Evolutionary conservation across 2,329 filamentous ascomycete species (phyloP), one percentile per base, ranked within the genome.

Genomic region (Exophiala sideris): DNA sequence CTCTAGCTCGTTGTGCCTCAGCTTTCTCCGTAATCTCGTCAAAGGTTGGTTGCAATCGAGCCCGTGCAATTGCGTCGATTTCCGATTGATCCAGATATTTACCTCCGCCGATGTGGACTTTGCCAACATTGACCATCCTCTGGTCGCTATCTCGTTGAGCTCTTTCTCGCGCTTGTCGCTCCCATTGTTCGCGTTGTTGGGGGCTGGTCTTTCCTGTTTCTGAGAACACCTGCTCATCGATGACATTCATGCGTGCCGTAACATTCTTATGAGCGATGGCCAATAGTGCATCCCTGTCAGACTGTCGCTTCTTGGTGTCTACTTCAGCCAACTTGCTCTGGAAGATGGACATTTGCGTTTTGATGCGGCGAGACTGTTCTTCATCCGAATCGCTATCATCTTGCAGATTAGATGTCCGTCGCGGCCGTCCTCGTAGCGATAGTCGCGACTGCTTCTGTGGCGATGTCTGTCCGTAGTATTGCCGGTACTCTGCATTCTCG

Each of bases 191-290:
- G 62, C 86, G 75, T 64, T 86, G 82, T 1, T 83, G 79, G 10
- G 86, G 83, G 20, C 41, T 82, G 24, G 87, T 79, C 66, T 86
- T 85, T 52, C 90, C 90, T 1, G 88, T 92, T 49, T 92, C 81
- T 11, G 82, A 78, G 61, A 85, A 89, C 10, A 95, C 82, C 64
- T 84, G 85, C 68, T 91, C 84, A 56, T 97, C 92, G 77, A 96
- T 91, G 38, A 80, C 82, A 57, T 88, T 83, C 61, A 96, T 80
- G 39, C 82, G 83, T 16, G 85, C 84, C 61, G 86, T 84, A n/a
- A 96, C 92, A 62, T 95, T 95, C 41, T 87, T 84, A 66, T 91
- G 88, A 1, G 92, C 92, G 2, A 85, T 84, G 8, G 87, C 87
- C 60, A 96, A 76, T 1, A 97, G 75, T 1, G 81, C 78, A 50